These are phyloP conservation scores for Xylariales sp. DNA, from an alignment of 2,329 filamentous ascomycete species.

Conservation along the genomic window DNA sequence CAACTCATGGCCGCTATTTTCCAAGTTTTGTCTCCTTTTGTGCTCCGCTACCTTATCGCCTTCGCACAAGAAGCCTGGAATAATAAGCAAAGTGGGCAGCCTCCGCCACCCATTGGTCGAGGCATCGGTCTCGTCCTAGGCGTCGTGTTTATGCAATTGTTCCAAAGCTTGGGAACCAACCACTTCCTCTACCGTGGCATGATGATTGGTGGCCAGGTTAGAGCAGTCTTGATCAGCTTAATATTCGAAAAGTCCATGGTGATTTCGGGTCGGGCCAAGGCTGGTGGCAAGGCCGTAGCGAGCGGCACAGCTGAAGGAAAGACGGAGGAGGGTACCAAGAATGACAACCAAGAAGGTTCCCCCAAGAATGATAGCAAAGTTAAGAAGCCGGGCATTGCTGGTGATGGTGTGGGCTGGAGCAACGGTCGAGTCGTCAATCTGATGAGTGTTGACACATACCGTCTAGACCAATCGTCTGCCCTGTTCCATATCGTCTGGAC, in stretches of 20 bases:
- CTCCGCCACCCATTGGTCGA: constrained; percentile 74
- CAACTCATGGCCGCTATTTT: constrained; percentile 78
- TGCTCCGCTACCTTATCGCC: constrained; percentile 84
- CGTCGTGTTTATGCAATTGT: constrained; percentile 85
- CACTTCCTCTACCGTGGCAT: constrained; percentile 95
- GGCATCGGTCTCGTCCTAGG: constrained; percentile 88
- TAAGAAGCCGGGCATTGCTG: constrained; percentile 63
- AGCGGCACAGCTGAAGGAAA: constrained; percentile 56
- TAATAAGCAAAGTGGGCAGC: constrained; percentile 62
- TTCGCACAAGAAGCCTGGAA: constrained; percentile 85
- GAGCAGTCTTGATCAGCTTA: constrained; percentile 83
- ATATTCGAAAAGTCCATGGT: constrained; percentile 95
- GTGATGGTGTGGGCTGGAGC: constrained; percentile 85
- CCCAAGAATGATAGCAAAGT: constrained; percentile 51
- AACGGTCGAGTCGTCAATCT: constrained; percentile 92
- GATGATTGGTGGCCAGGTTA: constrained; percentile 86
- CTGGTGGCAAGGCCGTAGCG: constrained; percentile 69
- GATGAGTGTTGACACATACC: constrained; percentile 96
- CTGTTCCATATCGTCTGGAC: constrained; percentile 95
- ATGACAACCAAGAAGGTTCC: constrained; percentile 59
- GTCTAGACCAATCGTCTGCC: constrained; percentile 87
- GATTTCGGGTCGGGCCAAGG: constrained; percentile 87
- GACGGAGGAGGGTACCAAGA: constrained; percentile 57
- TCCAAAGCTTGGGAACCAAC: constrained; percentile 83
- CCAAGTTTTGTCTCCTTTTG: constrained; percentile 86